Evolutionary conservation across 805 yeast genomes (phyloP), one percentile per base, ranked within the genome.

Genomic region (Brettanomyces nanus): DNA sequence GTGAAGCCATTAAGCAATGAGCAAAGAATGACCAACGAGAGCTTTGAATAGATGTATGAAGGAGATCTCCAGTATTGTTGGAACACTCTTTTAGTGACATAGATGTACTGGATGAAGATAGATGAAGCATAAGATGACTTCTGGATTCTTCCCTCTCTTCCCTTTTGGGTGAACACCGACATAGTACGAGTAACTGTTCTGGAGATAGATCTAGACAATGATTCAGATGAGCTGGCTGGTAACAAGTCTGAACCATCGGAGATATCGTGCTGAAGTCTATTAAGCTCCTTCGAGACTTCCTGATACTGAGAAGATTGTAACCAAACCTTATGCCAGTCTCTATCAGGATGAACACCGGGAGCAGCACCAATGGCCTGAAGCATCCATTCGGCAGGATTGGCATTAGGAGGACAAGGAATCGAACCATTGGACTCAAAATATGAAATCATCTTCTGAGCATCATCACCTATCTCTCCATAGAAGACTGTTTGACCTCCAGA

Each of bases 311-410:
- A 58, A 23, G 92, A 82, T 33, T 68, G 65, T 51, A 66, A 58
- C 95, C 95, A 84, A 33, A 79, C 84, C 51, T 80, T 77, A 48
- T 72, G 66, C 51, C 76, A 80, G 56, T 80, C 80, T 57, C 75
- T 78, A 33, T 64, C 65, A 11, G 84, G 79, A 45, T 75, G 78
- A 22, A 80, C 72, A 33, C 84, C 85, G 5, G 85, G 85, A 23
- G 85, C 85, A 36, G 85, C 85, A 47, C 86, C 85, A 47, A 80
- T 80, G 45, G 75, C 81, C 44, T 80, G 82, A 56, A 85, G 67
- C 92, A 85, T 85, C 90, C 92, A 85, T 62, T 84, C 95, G 11
- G 86, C 87, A 14, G 89, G 89, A 46, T 81, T 81, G 5, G 82
- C 85, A 35, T 68, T 65, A 3, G 64, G 59, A 13, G 86, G 85